Base-by-base conservation (phyloP, 805 yeast species). In the Debaryomyces prosopidis region DNA sequence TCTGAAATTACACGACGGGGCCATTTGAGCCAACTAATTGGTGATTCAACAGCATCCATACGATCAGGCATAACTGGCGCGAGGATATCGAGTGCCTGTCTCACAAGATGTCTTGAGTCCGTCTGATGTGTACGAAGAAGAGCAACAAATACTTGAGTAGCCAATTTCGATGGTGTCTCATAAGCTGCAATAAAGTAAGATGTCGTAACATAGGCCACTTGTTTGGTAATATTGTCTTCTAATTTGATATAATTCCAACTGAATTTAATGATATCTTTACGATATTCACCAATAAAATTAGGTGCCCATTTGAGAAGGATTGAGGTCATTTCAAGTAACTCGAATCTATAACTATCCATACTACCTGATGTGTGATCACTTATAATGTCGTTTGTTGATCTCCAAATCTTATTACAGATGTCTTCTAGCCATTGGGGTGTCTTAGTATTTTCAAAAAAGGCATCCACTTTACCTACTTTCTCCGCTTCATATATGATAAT, bases 161-260 rank as follows among this genome's bases (percentile, higher is more conserved):
- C 95, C 42, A 95, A 80, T 57, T 89, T 87, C 0, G 87, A 77
- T 6, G 97, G 95, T 0, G 96, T 89, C 37, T 90, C 97, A 59
- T 83, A 94, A 1, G 85, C 86, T 0, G 89, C 79, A 48, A 94
- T 90, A 63, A 92, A 94, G 60, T 82, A 82, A 0, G 96, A 80
- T 2, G 95, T 90, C 0, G 91, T 82, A 27, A 90, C 88, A 60
- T 92, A 91, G 0, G 98, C 97, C 3, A 94, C 88, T 55, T 91
- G 96, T 59, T 94, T 94, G 19, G 96, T 81, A 41, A 90, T 79
- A 42, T 84, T 79, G 60, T 94, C 99, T 50, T 91, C 97, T 27
- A 91, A 69, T 54, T 89, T 89, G 58, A 94, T 85, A 57, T 84
- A 87, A 53, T 88, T 87, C 99, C 99, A 94, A 54, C 90, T 87